phyloP scores from a whole-genome alignment of 129 eudicot species.

The Solidago caesia region DNA sequence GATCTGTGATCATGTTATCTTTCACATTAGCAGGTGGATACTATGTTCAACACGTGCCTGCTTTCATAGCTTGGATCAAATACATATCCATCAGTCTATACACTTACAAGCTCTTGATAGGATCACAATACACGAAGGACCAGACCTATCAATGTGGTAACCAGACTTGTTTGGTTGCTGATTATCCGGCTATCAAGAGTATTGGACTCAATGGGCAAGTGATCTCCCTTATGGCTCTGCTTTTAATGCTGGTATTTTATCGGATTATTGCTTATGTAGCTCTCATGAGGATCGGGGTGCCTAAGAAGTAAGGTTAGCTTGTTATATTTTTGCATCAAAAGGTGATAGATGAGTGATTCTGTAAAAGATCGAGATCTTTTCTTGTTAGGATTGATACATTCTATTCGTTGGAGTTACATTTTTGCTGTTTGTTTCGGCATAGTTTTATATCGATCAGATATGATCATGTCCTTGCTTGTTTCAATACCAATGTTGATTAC shows the following conservation, averaged over 20 bases:
- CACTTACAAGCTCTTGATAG: slow-evolving; percentile 59
- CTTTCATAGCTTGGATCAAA: slow-evolving; percentile 75
- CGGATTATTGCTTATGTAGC: slow-evolving; percentile 68
- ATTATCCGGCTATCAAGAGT: slow-evolving; percentile 46
- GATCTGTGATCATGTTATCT: slow-evolving; percentile 62
- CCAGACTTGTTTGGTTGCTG: slow-evolving; percentile 52
- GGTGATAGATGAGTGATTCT: slow-evolving; percentile 18
- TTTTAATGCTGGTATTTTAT: slow-evolving; percentile 55
- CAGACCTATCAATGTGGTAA: slow-evolving; percentile 62
- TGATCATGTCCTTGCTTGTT: slow-evolving; percentile 2
- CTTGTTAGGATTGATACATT: slow-evolving; percentile 4
- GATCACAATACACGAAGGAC: slow-evolving; percentile 54
- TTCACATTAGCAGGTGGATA: slow-evolving; percentile 69
- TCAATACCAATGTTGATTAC: neutral
- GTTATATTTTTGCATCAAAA: neutral
- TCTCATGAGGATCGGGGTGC: slow-evolving; percentile 60
- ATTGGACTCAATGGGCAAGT: slow-evolving; percentile 50
- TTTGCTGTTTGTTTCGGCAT: neutral
- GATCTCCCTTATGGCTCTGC: slow-evolving; percentile 38
- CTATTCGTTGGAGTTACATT: neutral
- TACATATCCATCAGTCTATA: slow-evolving; percentile 54
- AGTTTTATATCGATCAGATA: neutral
- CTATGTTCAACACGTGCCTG: slow-evolving; percentile 73
- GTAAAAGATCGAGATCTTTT: neutral
- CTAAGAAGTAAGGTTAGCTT: slow-evolving; percentile 20